These are phyloP conservation scores for Diaporthe citri DNA, from an alignment of 2,329 filamentous ascomycete genomes.

Conservation along the genomic window DNA sequence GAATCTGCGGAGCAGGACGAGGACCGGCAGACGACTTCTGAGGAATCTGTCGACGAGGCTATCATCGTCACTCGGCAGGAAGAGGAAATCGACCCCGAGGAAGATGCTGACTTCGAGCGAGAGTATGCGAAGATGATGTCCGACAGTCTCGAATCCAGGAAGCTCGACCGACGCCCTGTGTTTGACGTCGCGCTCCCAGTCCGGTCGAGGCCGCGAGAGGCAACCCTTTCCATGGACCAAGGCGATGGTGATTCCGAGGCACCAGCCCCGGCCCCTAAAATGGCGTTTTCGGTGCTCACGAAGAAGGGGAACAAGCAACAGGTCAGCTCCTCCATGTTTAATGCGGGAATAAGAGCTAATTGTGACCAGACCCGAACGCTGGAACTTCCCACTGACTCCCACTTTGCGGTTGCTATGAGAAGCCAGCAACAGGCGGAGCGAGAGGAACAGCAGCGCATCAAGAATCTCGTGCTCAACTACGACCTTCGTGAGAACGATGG, in stretches of 20 bases:
- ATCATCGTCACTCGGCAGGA: slow-evolving; percentile 93
- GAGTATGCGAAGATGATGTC: slow-evolving; percentile 99
- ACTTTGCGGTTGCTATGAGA: slow-evolving; percentile 95
- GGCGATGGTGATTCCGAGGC: slow-evolving; percentile 48
- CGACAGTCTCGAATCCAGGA: slow-evolving; percentile 94
- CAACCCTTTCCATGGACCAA: slow-evolving; percentile 52
- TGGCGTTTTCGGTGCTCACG: slow-evolving; percentile 96
- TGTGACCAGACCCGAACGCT: slow-evolving; percentile 83
- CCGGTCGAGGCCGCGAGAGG: slow-evolving; percentile 76
- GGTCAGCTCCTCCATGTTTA: slow-evolving; percentile 59
- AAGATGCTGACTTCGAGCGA: slow-evolving; percentile 96
- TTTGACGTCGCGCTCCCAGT: slow-evolving; percentile 99
- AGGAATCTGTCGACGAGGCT: slow-evolving; percentile 83
- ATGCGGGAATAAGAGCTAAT: slow-evolving; percentile 38
- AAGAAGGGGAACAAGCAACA: slow-evolving; percentile 97
- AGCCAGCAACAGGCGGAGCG: slow-evolving; percentile 94
- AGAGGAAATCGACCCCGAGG: slow-evolving; percentile 91
- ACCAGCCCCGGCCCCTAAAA: slow-evolving; percentile 68
- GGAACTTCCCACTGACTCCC: slow-evolving; percentile 90
- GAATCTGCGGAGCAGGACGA: slow-evolving; percentile 56
- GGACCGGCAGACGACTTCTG: slow-evolving; percentile 61
- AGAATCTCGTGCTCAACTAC: slow-evolving; percentile 96
- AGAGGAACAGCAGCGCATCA: slow-evolving; percentile 98
- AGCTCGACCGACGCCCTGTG: slow-evolving; percentile 92
- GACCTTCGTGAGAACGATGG: slow-evolving; percentile 90